Conservation (phyloP, 108 stramenopile genomes). For the Skeletonema marinoi region DNA sequence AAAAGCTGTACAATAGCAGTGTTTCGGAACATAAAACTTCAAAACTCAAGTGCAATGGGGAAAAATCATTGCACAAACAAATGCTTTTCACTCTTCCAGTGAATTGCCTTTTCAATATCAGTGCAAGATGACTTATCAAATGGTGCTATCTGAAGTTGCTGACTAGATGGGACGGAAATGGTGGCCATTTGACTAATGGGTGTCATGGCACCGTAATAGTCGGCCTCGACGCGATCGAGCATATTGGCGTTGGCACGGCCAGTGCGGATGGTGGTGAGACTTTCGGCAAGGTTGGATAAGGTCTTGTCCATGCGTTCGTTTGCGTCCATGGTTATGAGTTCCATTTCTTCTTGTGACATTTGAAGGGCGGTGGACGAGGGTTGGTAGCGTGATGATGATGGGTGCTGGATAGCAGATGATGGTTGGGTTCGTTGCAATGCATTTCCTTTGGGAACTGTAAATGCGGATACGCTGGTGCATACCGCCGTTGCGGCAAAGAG, state of each 20-base stretch:
- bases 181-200: conserved; percentile 93
- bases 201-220: conserved; percentile 91
- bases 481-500: conserved; percentile 9
- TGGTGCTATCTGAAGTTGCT: conserved; percentile 84
- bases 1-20: background rate
- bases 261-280: conserved; percentile 86
- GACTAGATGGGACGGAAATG: conserved; percentile 83
- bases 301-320: conserved; percentile 91
- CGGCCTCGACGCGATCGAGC: conserved; percentile 89
- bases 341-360: conserved; percentile 49
- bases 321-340: conserved; percentile 59
- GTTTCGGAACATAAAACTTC: background rate
- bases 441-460: conserved; percentile 16
- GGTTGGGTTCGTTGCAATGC: background rate
- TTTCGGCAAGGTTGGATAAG: conserved; percentile 66
- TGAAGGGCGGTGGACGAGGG: conserved; percentile 9
- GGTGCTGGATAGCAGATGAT: background rate
- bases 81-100: background rate
- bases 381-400: background rate
- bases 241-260: conserved; percentile 88
- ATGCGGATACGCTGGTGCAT: conserved; percentile 14
- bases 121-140: conserved; percentile 82
- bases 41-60: background rate
- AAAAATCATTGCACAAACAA: background rate
- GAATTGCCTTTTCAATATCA: conserved; percentile 88